Base-by-base conservation (phyloP, 192 early-diverging fungal species). In the Dissophora globulifera region DNA sequence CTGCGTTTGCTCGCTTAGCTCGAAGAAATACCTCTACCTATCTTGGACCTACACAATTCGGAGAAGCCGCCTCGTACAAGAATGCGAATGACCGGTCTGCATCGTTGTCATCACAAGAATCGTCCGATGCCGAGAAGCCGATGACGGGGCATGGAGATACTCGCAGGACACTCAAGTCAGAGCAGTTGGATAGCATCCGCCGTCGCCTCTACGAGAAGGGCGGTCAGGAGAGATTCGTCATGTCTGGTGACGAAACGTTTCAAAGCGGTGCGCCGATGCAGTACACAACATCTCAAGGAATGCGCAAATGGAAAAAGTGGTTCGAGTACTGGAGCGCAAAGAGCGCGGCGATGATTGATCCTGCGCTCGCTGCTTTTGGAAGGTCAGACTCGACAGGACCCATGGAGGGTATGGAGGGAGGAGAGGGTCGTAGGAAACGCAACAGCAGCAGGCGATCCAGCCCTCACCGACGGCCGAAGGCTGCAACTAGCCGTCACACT, bases 291-390 rank as follows among this genome's bases (percentile, higher is more conserved):
- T 76, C 72, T 19, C 72, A 76, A 20, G 72, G 72, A 15, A 76
- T 76, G 72, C 56, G 52, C 15, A 76, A 76, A 29, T 76, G 72
- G 72, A 76, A 62, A 20, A 76, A 67, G n/a, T 76, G 62, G 64
- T 67, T 76, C 47, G 72, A 76, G 12, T 76, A 62, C 19, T 67
- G 57, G 62, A 76, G 71, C 20, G 63, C 72, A 15, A 76, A 67
- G 52, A 67, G 71, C 25, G 62, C 49, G 10, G 71, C 71, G 2
- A 60, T 67, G 72, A 76, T 67, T 43, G 72, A 76, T 25, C 72
- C 72, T 7, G 72, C 72, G 8, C 40, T 67, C 15, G 63, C 72
- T n/a, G 63, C 63, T 2, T 76, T 76, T 62, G 72, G 72, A 19
- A 35, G 72, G 30, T 60, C 62, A 0, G 72, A 76, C 2, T 62